phyloP scores from a whole-genome alignment of 2,329 filamentous ascomycete genomes.

The Aureobasidium lini region DNA sequence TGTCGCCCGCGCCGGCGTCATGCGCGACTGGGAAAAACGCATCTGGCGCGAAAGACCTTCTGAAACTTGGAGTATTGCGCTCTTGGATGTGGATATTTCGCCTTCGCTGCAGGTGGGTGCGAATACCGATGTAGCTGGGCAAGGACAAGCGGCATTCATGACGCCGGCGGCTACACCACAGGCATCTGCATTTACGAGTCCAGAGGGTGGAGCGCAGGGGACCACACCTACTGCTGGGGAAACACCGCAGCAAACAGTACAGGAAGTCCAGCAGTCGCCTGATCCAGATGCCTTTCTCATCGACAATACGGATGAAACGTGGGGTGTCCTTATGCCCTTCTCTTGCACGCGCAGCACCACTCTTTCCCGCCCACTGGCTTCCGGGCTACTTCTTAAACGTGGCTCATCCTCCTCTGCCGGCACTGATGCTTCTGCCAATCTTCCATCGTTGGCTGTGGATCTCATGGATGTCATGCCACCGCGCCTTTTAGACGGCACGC shows the following conservation, averaged over 20 bases:
- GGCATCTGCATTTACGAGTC: slow-evolving; percentile 20
- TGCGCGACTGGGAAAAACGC: slow-evolving; percentile 14
- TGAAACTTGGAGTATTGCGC: slow-evolving; percentile 24
- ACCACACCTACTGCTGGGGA: slow-evolving; percentile 25
- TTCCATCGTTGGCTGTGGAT: slow-evolving; percentile 33
- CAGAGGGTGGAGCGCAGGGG: slow-evolving; percentile 19
- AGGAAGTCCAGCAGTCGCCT: slow-evolving; percentile 32
- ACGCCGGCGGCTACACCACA: slow-evolving; percentile 62
- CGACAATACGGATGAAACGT: slow-evolving; percentile 67
- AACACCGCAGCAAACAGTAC: slow-evolving; percentile 33
- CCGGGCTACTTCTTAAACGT: slow-evolving; percentile 38
- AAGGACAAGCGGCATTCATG: slow-evolving; percentile 24
- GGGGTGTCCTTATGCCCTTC: slow-evolving; percentile 57
- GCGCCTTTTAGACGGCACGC: slow-evolving; percentile 12
- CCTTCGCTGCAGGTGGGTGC: slow-evolving; percentile 44
- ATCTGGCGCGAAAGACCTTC: neutral
- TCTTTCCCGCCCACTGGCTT: slow-evolving; percentile 28
- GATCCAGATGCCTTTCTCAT: slow-evolving; percentile 62
- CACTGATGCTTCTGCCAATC: neutral
- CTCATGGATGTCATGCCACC: slow-evolving; percentile 22
- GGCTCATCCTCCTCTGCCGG: slow-evolving; percentile 12
- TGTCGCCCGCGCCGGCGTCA: slow-evolving; percentile 57
- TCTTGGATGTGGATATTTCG: slow-evolving; percentile 22
- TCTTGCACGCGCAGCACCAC: slow-evolving; percentile 42
- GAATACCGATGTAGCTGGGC: slow-evolving; percentile 33